These are phyloP conservation scores for Calycina herbarum DNA, from an alignment of 2,329 filamentous ascomycete species.

Conservation along the genomic window DNA sequence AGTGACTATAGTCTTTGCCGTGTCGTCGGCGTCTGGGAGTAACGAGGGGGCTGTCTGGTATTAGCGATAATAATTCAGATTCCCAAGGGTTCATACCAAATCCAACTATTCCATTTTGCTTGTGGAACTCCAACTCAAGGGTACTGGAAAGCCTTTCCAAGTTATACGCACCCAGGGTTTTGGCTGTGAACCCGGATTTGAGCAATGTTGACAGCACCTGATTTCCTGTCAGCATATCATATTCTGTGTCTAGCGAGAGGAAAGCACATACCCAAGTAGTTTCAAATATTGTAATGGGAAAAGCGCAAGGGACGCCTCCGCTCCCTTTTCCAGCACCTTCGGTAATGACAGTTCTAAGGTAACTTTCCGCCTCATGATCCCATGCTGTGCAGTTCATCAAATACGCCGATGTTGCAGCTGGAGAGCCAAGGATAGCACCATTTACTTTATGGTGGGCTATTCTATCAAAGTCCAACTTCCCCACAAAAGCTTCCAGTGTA, in stretches of 20 bases:
- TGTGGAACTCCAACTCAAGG: too few relatives aligned
- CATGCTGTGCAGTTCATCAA: neutral
- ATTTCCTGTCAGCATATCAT: too few relatives aligned
- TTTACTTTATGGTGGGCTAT: neutral
- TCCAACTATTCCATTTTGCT: neutral
- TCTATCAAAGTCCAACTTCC: slow-evolving; percentile 2
- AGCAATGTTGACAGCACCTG: too few relatives aligned
- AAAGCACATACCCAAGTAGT: neutral
- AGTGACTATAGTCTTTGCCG: neutral
- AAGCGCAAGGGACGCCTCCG: slow-evolving; percentile 2
- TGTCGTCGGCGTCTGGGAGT: neutral
- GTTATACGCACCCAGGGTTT: too few relatives aligned
- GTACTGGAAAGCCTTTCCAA: too few relatives aligned
- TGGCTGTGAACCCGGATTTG: too few relatives aligned
- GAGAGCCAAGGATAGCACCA: slow-evolving; percentile 1
- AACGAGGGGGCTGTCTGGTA: neutral
- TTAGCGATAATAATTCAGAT: too few relatives aligned
- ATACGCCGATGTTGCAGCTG: neutral
- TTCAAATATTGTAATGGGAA: slow-evolving; percentile 8
- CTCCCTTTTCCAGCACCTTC: neutral
- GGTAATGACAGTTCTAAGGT: neutral
- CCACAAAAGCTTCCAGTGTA: neutral
- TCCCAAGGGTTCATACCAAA: neutral
- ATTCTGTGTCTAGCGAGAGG: too few relatives aligned
- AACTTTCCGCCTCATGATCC: slow-evolving; percentile 4